Base-by-base conservation (phyloP, 202 grass and related monocot species). In the Zizania palustris region DNA sequence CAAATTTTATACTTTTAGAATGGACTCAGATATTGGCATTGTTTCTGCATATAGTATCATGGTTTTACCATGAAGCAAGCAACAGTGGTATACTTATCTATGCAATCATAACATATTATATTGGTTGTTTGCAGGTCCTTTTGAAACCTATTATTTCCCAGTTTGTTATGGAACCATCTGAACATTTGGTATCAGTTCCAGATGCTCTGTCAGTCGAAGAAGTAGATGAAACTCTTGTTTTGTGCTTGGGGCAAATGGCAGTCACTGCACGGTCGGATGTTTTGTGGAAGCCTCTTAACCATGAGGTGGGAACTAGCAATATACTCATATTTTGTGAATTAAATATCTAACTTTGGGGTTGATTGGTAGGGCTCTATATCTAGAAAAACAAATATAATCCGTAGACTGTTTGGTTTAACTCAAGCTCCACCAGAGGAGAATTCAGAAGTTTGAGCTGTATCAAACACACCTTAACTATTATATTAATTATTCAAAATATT, bases 241-340 rank as follows among this genome's bases (percentile, higher is more conserved):
- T 88, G 35, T 98, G 95, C 77, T 83, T 98, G 38, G 95, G 91
- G 46, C 95, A 98, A 85, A 98, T 98, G 95, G 89, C 91, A 49
- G 77, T 94, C 21, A 94, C 89, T 66, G 89, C 87, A 9, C 82
- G 65, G 11, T 92, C 95, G 11, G 91, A 98, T 85, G 89, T 92
- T 85, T 78, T 98, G 72, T 94, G 89, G 91, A 98, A 98, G 58
- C 91, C 91, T 78, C 89, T 98, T 62, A 98, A 92, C 70, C 91
- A 98, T 79, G 95, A 98, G 85, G 95, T 98, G 28, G 16, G 84
- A 65, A 53, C 67, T 6, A 67, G 55, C 48, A 53, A 57, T 51
- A 20, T 42, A 28, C 28, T 28, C 28, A 28, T 28, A 28, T 28
- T 28, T 28, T 28, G 28, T 28, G 28, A 28, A 28, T 28, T 28